Base-by-base conservation (phyloP, 2,329 filamentous ascomycete genomes). In the Ciborinia camelliae region DNA sequence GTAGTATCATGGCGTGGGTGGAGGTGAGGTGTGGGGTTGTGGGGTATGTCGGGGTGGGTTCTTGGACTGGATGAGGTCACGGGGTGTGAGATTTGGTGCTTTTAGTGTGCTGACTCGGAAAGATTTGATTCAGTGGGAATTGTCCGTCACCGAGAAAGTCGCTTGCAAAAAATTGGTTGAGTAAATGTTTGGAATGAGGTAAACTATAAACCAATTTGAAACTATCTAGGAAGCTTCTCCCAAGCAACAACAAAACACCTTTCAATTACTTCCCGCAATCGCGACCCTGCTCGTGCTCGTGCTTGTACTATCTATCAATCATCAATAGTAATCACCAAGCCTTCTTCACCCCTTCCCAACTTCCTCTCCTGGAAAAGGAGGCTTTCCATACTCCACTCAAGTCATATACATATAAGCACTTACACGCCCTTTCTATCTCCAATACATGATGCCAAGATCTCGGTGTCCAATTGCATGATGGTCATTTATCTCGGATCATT, bases 391-490 rank as follows among this genome's bases (percentile, higher is more conserved):
- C 39, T n/a, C 41, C 32, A 53, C 54, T 41, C 35, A 26, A 28
- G n/a, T 41, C 30, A 55, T 26, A 48, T 26, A 23, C 15, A 15
- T 26, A 47, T 26, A 14, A 48, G 28, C 39, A 32, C 54, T 26
- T 23, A 18, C 18, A 23, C 32, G 28, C 18, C 26, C 54, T 5
- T n/a, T 26, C 35, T 6, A 35, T 23, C 20, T 23, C 41, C 14
- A 15, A 32, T 58, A 58, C 54, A 47, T 47, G 54, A 26, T 45
- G 54, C 54, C 41, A 58, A 58, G 54, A 45, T 6, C 43, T 12
- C 20, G 12, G 41, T 12, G 28, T 58, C 28, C 39, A 35, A 58
- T 58, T 10, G 5, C 35, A 35, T 23, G 2, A 45, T 20, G 6
- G 6, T 5, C 9, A 23, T 26, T 23, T 18, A 32, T 14, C 28